These are phyloP conservation scores for Emericellopsis atlantica DNA, from an alignment of 2,329 filamentous ascomycete species.

Conservation along the genomic window DNA sequence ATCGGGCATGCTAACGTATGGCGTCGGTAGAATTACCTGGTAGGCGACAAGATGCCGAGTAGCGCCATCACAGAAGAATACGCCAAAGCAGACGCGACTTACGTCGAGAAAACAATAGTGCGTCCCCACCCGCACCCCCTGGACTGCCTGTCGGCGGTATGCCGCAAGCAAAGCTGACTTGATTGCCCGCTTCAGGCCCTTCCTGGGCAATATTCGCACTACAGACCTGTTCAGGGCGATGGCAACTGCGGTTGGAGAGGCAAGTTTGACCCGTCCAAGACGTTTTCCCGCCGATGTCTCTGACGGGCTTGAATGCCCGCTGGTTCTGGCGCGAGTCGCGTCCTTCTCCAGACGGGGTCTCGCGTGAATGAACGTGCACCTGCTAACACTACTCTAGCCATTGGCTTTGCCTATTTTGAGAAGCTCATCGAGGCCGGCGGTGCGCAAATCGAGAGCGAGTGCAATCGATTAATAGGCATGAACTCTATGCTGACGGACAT, in stretches of 20 bases:
- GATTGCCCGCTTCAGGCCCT: constrained; percentile 44
- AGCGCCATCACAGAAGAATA: constrained; percentile 73
- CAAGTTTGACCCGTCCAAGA: constrained; percentile 32
- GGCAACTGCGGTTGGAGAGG: constrained; percentile 98
- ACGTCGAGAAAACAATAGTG: constrained; percentile 79
- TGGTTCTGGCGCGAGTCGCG: too few relatives aligned
- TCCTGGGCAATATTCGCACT: constrained; percentile 73
- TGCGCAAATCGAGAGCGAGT: constrained; percentile 55
- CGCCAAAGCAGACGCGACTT: constrained; percentile 73
- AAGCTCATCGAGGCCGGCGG: constrained; percentile 59
- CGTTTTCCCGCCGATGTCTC: too few relatives aligned
- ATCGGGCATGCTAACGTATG: not conserved
- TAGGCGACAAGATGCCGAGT: constrained; percentile 68
- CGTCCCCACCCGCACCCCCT: constrained; percentile 17
- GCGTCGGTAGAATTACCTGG: constrained; percentile 23
- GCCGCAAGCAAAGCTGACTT: constrained; percentile 1
- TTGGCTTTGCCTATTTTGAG: constrained; percentile 90
- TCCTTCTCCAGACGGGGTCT: too few relatives aligned
- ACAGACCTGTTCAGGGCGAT: constrained; percentile 79
- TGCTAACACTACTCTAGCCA: constrained; percentile 40
- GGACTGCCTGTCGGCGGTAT: not conserved
- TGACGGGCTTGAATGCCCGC: too few relatives aligned
- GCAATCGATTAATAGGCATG: constrained; percentile 57
- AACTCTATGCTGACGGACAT: constrained; percentile 57
- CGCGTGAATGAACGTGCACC: too few relatives aligned